Conservation (phyloP, 192 early-diverging fungal genomes). For the Blastocladiella britannica region DNA sequence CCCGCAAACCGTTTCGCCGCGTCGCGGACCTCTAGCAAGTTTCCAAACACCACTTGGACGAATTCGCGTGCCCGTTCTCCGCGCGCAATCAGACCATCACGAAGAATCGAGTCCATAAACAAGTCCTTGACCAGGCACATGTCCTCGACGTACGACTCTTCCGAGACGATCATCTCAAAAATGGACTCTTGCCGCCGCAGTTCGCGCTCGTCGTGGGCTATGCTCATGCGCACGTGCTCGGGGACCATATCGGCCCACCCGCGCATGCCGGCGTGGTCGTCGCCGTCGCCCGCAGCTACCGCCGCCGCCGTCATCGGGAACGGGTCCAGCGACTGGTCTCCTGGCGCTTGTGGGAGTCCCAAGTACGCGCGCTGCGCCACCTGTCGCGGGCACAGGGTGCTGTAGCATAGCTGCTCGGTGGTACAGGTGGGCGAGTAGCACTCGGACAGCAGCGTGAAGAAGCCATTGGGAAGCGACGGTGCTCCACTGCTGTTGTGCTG, state of each 20-base stretch:
- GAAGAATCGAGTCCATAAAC: constrained; percentile 2
- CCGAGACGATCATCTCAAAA: constrained; percentile 76
- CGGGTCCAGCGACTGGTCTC: neutral
- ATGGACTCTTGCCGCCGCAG: constrained; percentile 80
- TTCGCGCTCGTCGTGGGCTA: constrained; percentile 48
- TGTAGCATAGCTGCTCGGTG: constrained; percentile 63
- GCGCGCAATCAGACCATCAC: neutral
- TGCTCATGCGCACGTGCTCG: constrained; percentile 40
- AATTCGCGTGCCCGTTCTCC: neutral
- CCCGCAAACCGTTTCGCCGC: constrained; percentile 38
- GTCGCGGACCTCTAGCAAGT: constrained; percentile 39
- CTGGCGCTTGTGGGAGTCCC: neutral
- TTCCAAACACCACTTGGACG: too few species aligned
- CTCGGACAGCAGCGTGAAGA: constrained; percentile 71
- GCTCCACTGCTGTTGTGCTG: neutral
- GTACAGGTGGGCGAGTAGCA: constrained; percentile 91
- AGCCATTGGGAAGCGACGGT: constrained; percentile 41
- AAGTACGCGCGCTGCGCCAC: constrained; percentile 32
- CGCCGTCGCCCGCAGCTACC: neutral
- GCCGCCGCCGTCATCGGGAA: neutral
- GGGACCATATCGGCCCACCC: constrained; percentile 73
- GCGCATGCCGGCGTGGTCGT: constrained; percentile 24
- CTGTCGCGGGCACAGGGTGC: constrained; percentile 61
- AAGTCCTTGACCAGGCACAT: constrained; percentile 58
- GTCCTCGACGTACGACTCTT: constrained; percentile 79